Evolutionary conservation across 2,329 filamentous ascomycete species (phyloP).

Genomic region (Ophiognomonia clavigignenti-juglandacearum): DNA sequence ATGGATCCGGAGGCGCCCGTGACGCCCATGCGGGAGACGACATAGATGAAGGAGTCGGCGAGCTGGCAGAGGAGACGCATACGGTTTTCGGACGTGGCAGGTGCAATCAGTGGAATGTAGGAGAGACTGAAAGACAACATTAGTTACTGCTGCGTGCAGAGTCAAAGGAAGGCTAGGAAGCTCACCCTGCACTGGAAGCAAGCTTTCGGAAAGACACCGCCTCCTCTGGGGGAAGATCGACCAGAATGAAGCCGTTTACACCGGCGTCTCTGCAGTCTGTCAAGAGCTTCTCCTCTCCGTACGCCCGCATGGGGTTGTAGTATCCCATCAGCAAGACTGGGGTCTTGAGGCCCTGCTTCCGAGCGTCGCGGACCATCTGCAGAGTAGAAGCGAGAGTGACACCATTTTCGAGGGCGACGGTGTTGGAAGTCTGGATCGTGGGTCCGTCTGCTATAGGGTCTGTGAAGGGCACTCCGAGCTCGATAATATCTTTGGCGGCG

Average conservation of each 20-base stretch:
- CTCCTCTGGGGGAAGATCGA: conserved; percentile 93
- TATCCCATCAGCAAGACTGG: conserved; percentile 97
- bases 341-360: conserved; percentile 69
- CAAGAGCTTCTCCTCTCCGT: conserved; percentile 87
- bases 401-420: conserved; percentile 80
- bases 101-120: conserved; percentile 95
- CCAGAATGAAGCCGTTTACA: conserved; percentile 94
- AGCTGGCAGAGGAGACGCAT: conserved; percentile 97
- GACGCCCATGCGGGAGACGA: conserved; percentile 94
- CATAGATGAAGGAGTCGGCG: conserved; percentile 98
- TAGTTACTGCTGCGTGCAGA: not conserved
- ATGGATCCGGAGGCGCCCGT: conserved; percentile 84
- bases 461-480: conserved; percentile 93
- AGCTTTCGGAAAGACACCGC: conserved; percentile 85
- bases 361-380: conserved; percentile 76
- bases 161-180: conserved; percentile 11
- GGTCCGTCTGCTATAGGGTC: conserved; percentile 97
- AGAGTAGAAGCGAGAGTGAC: conserved; percentile 78
- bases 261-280: conserved; percentile 78
- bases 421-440: conserved; percentile 94
- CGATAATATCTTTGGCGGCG: conserved; percentile 73
- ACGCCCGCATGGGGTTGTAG: conserved; percentile 93
- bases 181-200: conserved; percentile 71
- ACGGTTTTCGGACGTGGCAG: conserved; percentile 82
- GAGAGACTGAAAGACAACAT: conserved; percentile 60